Conservation (phyloP, 345 rosid genomes). For the Gossypioides kirkii region DNA sequence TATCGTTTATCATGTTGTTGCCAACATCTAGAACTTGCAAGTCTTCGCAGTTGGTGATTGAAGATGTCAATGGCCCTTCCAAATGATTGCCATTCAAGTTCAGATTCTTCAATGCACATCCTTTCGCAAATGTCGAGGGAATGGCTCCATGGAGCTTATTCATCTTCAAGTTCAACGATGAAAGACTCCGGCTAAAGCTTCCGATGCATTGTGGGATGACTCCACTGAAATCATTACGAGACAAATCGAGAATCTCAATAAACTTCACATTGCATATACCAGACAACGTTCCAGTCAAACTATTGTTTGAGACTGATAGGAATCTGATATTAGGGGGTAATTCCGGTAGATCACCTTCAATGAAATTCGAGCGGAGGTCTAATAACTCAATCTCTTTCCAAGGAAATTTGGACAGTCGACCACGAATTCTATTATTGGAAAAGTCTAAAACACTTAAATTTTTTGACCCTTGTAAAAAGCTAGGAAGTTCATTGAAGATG, state of each 20-base stretch:
- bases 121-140: not conserved
- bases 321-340: too few species aligned
- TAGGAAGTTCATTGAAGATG: slow-evolving; percentile 12
- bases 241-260: not conserved
- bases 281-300: not conserved
- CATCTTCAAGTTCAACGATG: not conserved
- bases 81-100: slow-evolving; percentile 15
- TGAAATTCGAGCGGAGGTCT: not conserved
- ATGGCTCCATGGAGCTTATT: slow-evolving; percentile 19
- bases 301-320: not conserved
- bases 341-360: not conserved
- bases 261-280: slow-evolving; percentile 8
- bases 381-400: too few species aligned
- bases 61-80: slow-evolving; percentile 3
- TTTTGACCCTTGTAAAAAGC: not conserved
- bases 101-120: not conserved
- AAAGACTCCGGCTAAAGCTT: slow-evolving; percentile 14
- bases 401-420: too few species aligned
- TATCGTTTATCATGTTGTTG: slow-evolving; percentile 12
- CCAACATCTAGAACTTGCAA: slow-evolving; percentile 3
- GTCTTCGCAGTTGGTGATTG: not conserved
- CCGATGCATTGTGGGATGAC: slow-evolving; percentile 18
- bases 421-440: too few species aligned
- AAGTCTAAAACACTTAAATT: not conserved
- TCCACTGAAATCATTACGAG: slow-evolving; percentile 23